Evolutionary conservation across 345 rosid genomes (phyloP).

Genomic region (Anastatica hierochuntica): DNA sequence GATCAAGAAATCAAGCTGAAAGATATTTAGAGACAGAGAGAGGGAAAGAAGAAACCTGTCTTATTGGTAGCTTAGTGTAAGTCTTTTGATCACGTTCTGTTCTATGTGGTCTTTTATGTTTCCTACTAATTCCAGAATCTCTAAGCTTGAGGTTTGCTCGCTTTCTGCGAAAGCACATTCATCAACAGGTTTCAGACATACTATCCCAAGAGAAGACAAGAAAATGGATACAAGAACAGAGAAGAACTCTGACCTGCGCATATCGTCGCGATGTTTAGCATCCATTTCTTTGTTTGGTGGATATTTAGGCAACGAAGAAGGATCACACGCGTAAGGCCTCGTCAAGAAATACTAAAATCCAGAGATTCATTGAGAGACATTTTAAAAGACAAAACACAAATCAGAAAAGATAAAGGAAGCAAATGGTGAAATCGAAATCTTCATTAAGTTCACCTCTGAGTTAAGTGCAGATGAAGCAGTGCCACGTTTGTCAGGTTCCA

Average conservation of each 20-base stretch:
- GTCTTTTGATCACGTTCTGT: constrained; percentile 27
- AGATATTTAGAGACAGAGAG: background rate
- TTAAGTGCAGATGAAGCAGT: constrained; percentile 62
- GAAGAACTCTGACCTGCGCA: constrained; percentile 35
- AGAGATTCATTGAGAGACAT: too few species aligned
- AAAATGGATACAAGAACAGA: background rate
- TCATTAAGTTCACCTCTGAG: constrained; percentile 57
- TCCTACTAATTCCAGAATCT: constrained; percentile 38
- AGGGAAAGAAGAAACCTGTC: constrained; percentile 31
- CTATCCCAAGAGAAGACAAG: background rate
- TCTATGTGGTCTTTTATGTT: constrained; percentile 33
- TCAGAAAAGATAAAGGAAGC: too few species aligned
- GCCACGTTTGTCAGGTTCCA: constrained; percentile 65
- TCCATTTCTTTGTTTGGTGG: constrained; percentile 76
- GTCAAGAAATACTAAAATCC: constrained; percentile 45
- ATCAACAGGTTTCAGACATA: background rate
- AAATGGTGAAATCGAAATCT: too few species aligned
- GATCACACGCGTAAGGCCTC: constrained; percentile 54
- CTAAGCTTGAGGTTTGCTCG: constrained; percentile 32
- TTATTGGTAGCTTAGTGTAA: constrained; percentile 21
- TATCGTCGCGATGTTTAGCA: constrained; percentile 54
- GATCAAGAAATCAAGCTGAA: background rate
- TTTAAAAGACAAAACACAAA: too few species aligned
- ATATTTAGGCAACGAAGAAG: constrained; percentile 64
- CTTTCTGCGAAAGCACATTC: constrained; percentile 33